Conservation (phyloP, 164 flowering plant genomes). For the Tinospora cordifolia region DNA sequence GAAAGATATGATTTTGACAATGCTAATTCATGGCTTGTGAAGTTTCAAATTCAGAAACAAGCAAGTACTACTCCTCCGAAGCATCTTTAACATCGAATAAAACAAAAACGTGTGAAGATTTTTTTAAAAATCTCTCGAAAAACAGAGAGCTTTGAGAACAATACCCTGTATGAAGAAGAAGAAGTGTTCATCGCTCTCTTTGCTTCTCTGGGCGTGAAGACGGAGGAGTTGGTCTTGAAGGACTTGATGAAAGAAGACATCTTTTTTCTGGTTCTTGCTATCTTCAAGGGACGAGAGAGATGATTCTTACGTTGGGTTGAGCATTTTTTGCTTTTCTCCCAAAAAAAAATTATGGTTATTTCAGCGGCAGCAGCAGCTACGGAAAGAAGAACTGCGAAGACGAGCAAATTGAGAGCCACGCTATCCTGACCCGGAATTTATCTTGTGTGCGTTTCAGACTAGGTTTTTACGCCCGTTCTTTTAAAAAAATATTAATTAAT, state of each 20-base stretch:
- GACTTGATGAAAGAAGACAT: constrained; percentile 22
- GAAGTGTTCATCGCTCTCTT: constrained; percentile 16
- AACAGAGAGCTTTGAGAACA: not conserved
- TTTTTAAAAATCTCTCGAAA: not conserved
- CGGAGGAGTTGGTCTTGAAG: constrained; percentile 21
- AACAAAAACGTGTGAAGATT: not conserved
- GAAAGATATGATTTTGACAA: not conserved
- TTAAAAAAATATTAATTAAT: too few relatives aligned
- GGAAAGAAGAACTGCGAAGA: not conserved
- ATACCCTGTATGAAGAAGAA: constrained; percentile 15
- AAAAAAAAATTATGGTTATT: too few relatives aligned
- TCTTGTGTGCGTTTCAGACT: too few relatives aligned
- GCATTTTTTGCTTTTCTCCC: not conserved
- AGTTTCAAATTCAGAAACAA: not conserved
- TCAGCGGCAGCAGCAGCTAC: too few relatives aligned
- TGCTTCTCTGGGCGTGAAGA: constrained; percentile 13
- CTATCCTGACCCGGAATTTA: not conserved
- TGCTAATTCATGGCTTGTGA: not conserved
- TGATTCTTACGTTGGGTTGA: too few relatives aligned
- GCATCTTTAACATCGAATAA: not conserved
- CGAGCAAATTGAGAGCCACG: not conserved
- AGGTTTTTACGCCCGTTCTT: too few relatives aligned
- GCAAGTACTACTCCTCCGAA: not conserved
- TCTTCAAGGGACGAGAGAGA: not conserved
- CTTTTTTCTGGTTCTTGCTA: not conserved